Base-by-base conservation (phyloP, 108 stramenopile genomes). In the Fistulifera solaris region DNA sequence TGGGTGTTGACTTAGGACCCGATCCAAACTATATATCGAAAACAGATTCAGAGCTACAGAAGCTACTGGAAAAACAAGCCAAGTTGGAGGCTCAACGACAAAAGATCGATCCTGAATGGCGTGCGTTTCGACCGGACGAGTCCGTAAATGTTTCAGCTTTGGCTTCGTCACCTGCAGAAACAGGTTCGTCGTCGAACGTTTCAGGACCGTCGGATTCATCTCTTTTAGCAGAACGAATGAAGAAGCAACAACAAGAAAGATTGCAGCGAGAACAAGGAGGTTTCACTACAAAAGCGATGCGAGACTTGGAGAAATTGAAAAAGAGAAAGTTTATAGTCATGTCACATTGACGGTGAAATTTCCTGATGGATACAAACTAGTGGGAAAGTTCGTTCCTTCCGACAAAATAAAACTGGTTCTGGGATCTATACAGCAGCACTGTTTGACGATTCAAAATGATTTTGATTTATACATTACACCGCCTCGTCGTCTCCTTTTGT, bases 261-360 rank as follows among this genome's bases (percentile, higher is more conserved):
- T 51, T 65, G 63, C 53, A 67, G 72, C 55, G 75, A 57, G 68
- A 88, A 68, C 63, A 84, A 65, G 68, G 76, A 8, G 82, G 84
- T 15, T 85, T 90, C 39, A 82, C 82, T 10, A 90, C 89, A 54
- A 84, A 82, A 61, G 82, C 85, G 17, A 90, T 90, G 89, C 72
- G 89, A 26, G 85, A 90, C 51, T 68, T 86, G 56, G 78, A 80
- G 61, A 61, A 52, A 57, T 67, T 90, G 63, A 80, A 82, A 47
- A 82, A 78, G 56, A 71, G 14, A 86, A 87, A 59, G 83, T 87
- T 1, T 90, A 90, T 45, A 72, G 67, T 6, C 83, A 87, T 42
- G 73, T 80, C 10, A 70, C 70, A 38, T 58, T 90, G 16, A 67
- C 68, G 4, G 69, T 90, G 31, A 65, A 72, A 27, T 90, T 90